Evolutionary conservation across 768 basidiomycete species (phyloP), one percentile per base, ranked within the genome.

Genomic region (Stropharia rugosoannulata): DNA sequence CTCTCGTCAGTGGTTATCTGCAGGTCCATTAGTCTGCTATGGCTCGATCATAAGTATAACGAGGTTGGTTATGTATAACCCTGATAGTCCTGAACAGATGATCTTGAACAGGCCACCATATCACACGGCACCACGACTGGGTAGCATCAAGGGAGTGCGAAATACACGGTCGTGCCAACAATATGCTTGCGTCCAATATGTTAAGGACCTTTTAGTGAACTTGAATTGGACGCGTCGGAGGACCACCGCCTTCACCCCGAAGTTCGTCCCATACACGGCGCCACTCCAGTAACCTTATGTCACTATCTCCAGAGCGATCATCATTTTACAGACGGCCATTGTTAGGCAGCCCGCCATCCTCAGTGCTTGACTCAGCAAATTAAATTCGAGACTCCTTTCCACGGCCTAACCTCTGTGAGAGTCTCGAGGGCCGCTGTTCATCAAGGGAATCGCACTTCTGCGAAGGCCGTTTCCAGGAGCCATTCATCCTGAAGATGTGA

Each of bases 161-260:
- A 22, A 36, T 40, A 36, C 38, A 13, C 13, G 19, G 38, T 15
- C n/a, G 46, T 35, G 27, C 29, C 5, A 40, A 13, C 27, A 41
- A 42, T 41, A 16, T 29, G 42, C 29, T n/a, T 22, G 16, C 22
- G 16, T 44, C 19, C 35, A 16, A n/a, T 52, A 37, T 32, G 38
- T 27, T 18, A 52, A 52, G 51, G 51, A 44, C 29, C 18, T 32
- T 52, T 52, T 52, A 52, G 51, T 35, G 51, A 32, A 29, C 45
- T 46, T 22, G 35, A 43, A 18, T 22, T 29, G 29, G 35, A 15
- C 38, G 13, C 12, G 22, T 32, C 29, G 29, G 29, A 32, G 29
- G 29, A 32, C 29, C 9, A 32, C 29, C 29, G 29, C 38, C 5
- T 43, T 43, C n/a, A 16, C n/a, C 37, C 12, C 22, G 22, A 22